Evolutionary conservation across 2,329 filamentous ascomycete genomes (phyloP).

Genomic region (Aspergillus terreus): DNA sequence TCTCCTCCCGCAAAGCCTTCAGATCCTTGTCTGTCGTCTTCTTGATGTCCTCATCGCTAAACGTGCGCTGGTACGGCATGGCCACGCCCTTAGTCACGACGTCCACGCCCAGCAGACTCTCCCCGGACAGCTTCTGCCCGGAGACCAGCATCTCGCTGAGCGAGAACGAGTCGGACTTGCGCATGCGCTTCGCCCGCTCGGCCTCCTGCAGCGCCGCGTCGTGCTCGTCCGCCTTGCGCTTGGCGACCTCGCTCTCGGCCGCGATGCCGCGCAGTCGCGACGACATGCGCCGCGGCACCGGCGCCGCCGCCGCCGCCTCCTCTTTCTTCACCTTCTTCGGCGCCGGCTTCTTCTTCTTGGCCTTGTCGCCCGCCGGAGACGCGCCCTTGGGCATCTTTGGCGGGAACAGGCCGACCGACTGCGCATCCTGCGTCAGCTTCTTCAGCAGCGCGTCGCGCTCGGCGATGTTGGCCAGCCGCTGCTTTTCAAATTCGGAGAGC

Average conservation of each 20-base stretch:
- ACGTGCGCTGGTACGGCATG: constrained; percentile 78
- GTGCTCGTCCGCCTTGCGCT: constrained; percentile 66
- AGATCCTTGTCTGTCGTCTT: constrained; percentile 74
- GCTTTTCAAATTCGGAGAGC: constrained; percentile 81
- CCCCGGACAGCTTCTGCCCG: constrained; percentile 67
- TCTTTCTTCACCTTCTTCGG: constrained; percentile 62
- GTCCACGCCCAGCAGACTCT: constrained; percentile 60
- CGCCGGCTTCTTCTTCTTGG: constrained; percentile 44
- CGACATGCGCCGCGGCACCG: constrained; percentile 56
- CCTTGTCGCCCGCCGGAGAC: constrained; percentile 38
- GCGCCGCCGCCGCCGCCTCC: constrained; percentile 55
- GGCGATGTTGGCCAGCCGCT: constrained; percentile 79
- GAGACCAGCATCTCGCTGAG: constrained; percentile 76
- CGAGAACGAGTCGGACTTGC: constrained; percentile 65
- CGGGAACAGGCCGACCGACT: constrained; percentile 64
- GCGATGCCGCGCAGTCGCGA: constrained; percentile 60
- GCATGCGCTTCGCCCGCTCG: constrained; percentile 59
- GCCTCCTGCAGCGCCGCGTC: constrained; percentile 54
- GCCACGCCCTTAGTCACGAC: constrained; percentile 63
- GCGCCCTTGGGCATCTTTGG: constrained; percentile 49
- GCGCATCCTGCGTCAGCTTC: constrained; percentile 65
- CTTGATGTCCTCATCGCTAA: constrained; percentile 76
- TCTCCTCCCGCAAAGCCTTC: constrained; percentile 67
- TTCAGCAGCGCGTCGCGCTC: constrained; percentile 79
- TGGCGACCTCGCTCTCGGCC: constrained; percentile 64